phyloP scores from a whole-genome alignment of 1,139 yeast genomes.

The Pichia sp. region DNA sequence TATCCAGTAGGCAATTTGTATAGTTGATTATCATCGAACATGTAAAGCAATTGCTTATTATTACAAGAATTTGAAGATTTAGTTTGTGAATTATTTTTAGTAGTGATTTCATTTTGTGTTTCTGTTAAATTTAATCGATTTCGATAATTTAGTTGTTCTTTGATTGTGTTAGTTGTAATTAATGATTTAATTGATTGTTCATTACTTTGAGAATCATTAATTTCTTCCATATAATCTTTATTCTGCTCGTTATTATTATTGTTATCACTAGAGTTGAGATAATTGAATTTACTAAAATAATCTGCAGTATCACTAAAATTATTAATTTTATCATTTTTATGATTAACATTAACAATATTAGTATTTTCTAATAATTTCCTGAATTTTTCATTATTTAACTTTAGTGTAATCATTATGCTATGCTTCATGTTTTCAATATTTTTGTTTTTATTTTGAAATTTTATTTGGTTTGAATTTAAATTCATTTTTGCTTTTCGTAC shows the following conservation, averaged over 20 bases:
- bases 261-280: no score
- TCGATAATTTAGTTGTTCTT: neutral
- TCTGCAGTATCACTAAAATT: neutral
- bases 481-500: neutral
- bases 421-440: neutral
- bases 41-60: slow-evolving; percentile 3
- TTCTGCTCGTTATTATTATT: no score
- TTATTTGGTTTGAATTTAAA: neutral
- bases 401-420: neutral
- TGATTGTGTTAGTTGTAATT: neutral
- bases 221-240: neutral
- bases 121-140: neutral
- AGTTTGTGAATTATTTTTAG: neutral
- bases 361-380: neutral
- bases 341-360: neutral
- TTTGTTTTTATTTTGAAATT: neutral
- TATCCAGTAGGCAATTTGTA: slow-evolving; percentile 24
- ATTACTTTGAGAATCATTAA: neutral
- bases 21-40: slow-evolving; percentile 13
- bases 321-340: neutral
- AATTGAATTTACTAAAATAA: no score
- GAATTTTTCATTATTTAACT: neutral
- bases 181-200: neutral
- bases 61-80: neutral
- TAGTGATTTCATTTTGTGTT: neutral